Evolutionary conservation across 2,329 filamentous ascomycete genomes (phyloP).

Genomic region (Xylariaceae sp.): DNA sequence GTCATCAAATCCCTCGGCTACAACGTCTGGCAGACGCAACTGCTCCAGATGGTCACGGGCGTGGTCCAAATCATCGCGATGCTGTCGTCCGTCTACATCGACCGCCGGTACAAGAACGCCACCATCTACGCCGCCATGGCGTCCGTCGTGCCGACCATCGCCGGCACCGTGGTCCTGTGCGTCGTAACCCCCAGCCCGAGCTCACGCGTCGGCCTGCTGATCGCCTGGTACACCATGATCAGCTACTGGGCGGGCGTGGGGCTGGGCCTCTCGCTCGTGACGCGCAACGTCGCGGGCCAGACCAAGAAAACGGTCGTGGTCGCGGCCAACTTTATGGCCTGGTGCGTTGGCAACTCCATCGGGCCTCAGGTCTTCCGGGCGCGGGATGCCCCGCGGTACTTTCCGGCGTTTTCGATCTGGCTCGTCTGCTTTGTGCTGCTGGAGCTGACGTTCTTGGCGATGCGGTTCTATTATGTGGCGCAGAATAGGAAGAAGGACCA

Average conservation of each 20-base stretch:
- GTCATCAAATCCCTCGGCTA: conserved; percentile 34
- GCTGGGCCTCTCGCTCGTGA: conserved; percentile 47
- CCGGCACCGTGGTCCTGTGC: conserved; percentile 55
- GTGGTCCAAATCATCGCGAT: conserved; percentile 33
- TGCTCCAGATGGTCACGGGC: conserved; percentile 37
- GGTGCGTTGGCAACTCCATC: conserved; percentile 52
- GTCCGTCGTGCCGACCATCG: conserved; percentile 26
- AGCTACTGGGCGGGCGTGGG: conserved; percentile 56
- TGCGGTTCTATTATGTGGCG: conserved; percentile 40
- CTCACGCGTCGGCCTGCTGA: conserved; percentile 48
- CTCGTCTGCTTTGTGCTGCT: conserved; percentile 51
- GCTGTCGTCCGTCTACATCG: conserved; percentile 6
- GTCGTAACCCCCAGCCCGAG: conserved; percentile 44
- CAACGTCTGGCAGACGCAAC: conserved; percentile 29
- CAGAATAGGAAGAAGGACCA: conserved; percentile 36
- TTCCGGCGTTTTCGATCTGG: conserved; percentile 53
- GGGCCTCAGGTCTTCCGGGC: conserved; percentile 48
- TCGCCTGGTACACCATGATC: conserved; percentile 55
- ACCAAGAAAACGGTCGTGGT: conserved; percentile 55
- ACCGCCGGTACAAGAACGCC: not conserved
- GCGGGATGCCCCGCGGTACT: conserved; percentile 49
- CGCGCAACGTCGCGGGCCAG: conserved; percentile 53
- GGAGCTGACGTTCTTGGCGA: conserved; percentile 40
- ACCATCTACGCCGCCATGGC: conserved; percentile 19
- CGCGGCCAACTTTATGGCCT: conserved; percentile 53